These are phyloP conservation scores for Diatrype stigma DNA, from an alignment of 2,329 filamentous ascomycete genomes.

Conservation along the genomic window DNA sequence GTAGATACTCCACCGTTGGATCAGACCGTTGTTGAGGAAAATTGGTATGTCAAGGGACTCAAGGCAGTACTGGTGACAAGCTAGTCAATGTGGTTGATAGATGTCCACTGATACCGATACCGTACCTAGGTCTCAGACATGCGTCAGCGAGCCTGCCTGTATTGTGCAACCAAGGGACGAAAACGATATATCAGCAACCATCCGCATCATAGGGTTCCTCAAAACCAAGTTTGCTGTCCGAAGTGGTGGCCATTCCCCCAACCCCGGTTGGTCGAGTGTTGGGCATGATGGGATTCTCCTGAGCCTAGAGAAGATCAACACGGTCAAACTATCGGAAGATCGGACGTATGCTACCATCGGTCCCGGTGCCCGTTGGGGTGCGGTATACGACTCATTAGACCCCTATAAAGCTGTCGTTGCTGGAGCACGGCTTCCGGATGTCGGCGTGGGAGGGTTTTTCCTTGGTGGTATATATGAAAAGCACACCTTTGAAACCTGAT, in stretches of 20 bases:
- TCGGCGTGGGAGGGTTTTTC: constrained; percentile 22
- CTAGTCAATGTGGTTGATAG: too few species aligned
- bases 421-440: constrained; percentile 14
- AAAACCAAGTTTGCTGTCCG: constrained; percentile 11
- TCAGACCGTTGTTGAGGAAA: too few species aligned
- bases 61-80: constrained; percentile 1
- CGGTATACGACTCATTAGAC: constrained; percentile 11
- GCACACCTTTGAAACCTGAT: too few species aligned
- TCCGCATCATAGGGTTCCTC: constrained; percentile 11
- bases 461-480: constrained; percentile 27
- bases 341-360: constrained; percentile 26
- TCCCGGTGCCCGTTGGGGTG: constrained; percentile 18
- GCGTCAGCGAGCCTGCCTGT: constrained; percentile 9
- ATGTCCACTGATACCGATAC: too few species aligned
- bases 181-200: constrained; percentile 3
- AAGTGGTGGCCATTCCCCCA: constrained; percentile 15
- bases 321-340: constrained; percentile 12
- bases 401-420: constrained; percentile 9
- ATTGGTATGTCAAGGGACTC: not conserved
- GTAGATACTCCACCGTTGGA: too few species aligned
- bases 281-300: constrained; percentile 15
- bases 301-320: constrained; percentile 17
- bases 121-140: constrained; percentile 10
- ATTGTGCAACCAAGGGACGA: constrained; percentile 6
- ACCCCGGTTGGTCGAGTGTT: constrained; percentile 12